A percentile compares a stretch with the other conserved stretches of the same genome.
These are phyloP conservation scores for Populus hybrid DNA, from an alignment of 441 rosid species.

Conservation along the genomic window DNA sequence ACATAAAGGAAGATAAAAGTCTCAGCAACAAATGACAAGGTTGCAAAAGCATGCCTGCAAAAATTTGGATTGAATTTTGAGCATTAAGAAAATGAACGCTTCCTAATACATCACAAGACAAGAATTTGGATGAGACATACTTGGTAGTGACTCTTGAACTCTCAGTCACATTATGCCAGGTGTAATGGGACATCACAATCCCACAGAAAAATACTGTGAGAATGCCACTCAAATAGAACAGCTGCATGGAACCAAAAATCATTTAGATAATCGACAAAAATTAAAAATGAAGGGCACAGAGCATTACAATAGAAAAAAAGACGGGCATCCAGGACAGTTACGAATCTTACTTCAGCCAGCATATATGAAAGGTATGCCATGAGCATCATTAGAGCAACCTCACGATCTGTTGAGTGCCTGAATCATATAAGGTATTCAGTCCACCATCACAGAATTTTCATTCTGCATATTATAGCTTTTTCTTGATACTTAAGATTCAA, in stretches of 20 bases:
- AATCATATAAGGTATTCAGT: conserved; percentile 23
- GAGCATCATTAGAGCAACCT: conserved; percentile 88
- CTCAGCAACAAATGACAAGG: conserved; percentile 77
- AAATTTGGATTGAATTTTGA: conserved; percentile 4
- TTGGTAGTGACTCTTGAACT: conserved; percentile 16
- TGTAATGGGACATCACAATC: no score
- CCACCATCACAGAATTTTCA: background rate
- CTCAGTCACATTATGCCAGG: no score
- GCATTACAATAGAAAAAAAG: background rate
- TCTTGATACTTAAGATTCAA: background rate
- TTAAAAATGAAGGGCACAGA: conserved; percentile 10
- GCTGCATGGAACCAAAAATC: conserved; percentile 40
- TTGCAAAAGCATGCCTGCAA: conserved; percentile 79
- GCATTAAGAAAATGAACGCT: background rate
- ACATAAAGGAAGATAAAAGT: conserved; percentile 80
- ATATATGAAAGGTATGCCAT: conserved; percentile 97
- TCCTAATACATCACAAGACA: background rate
- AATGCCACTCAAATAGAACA: conserved; percentile 6
- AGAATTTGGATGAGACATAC: conserved; percentile 36
- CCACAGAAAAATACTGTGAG: no score
- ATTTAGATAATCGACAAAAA: conserved; percentile 8
- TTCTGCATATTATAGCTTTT: background rate
- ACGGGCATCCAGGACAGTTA: conserved; percentile 9
- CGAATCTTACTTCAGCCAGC: conserved; percentile 75
- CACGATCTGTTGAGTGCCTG: conserved; percentile 96